Percentiles rank a stretch among this genome's conserved stretches.
Evolutionary conservation across 106 monocot species (phyloP).

Genomic region (Platanthera guangdongensis): DNA sequence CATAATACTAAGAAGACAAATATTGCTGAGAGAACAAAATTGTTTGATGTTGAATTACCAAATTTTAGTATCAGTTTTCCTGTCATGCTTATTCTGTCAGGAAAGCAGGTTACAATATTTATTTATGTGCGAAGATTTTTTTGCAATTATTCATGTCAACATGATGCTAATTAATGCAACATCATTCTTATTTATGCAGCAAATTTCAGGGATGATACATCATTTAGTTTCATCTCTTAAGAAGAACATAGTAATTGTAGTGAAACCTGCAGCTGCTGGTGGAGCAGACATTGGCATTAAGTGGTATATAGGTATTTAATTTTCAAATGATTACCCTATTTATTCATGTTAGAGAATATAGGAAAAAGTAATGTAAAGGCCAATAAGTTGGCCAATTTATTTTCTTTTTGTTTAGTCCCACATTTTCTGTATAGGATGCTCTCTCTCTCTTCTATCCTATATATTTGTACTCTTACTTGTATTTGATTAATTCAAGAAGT

Average conservation of each 20-base stretch:
- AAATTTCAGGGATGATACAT: neutral
- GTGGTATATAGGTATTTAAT: neutral
- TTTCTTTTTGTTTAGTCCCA: too few relatives aligned
- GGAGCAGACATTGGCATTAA: conserved; percentile 3
- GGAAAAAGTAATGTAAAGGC: too few relatives aligned
- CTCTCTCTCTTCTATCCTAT: too few relatives aligned
- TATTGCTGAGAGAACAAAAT: neutral
- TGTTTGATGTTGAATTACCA: neutral
- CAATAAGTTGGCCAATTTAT: too few relatives aligned
- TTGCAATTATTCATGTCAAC: neutral
- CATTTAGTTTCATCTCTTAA: neutral
- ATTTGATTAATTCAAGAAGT: too few relatives aligned
- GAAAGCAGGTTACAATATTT: neutral
- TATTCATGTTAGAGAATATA: too few relatives aligned
- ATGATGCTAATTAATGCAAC: neutral
- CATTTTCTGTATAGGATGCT: too few relatives aligned
- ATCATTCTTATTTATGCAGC: neutral
- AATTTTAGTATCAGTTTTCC: neutral
- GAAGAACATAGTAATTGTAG: neutral
- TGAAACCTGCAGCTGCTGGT: conserved; percentile 4
- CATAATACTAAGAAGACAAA: neutral
- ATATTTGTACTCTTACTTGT: too few relatives aligned
- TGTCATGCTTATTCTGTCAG: neutral
- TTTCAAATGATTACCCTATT: neutral
- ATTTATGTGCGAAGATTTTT: neutral